Evolutionary conservation across 345 rosid species (phyloP).

Genomic region (Acer campestre): DNA sequence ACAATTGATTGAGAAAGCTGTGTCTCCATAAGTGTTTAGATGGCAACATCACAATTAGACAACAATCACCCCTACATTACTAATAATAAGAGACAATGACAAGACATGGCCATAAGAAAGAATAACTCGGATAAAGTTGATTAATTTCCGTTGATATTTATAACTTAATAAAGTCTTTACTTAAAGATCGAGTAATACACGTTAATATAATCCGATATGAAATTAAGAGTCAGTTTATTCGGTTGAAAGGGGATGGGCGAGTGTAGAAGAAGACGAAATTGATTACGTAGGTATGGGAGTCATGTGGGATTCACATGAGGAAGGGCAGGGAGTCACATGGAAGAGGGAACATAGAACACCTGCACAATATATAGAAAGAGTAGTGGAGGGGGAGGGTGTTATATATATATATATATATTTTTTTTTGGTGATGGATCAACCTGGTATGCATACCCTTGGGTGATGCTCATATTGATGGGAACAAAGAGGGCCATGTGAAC

Average conservation of each 20-base stretch:
- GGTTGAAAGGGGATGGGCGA: not conserved
- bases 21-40: slow-evolving; percentile 22
- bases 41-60: slow-evolving; percentile 35
- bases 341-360: slow-evolving; percentile 61
- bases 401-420: too few relatives aligned
- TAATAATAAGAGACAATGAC: slow-evolving; percentile 35
- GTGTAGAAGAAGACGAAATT: slow-evolving; percentile 8
- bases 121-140: not conserved
- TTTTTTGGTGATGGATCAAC: slow-evolving; percentile 25
- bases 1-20: slow-evolving; percentile 29
- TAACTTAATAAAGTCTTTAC: not conserved
- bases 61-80: slow-evolving; percentile 21
- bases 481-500: slow-evolving; percentile 46
- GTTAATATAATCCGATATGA: too few relatives aligned
- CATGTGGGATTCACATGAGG: slow-evolving; percentile 69
- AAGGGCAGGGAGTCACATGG: slow-evolving; percentile 51
- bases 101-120: slow-evolving; percentile 12
- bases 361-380: slow-evolving; percentile 16
- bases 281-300: slow-evolving; percentile 40
- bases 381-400: not conserved
- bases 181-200: too few relatives aligned
- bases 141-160: too few relatives aligned
- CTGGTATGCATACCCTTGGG: slow-evolving; percentile 27
- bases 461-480: slow-evolving; percentile 31
- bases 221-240: not conserved